phyloP scores from a whole-genome alignment of 305 asterid species.

The Solanum hybrid region DNA sequence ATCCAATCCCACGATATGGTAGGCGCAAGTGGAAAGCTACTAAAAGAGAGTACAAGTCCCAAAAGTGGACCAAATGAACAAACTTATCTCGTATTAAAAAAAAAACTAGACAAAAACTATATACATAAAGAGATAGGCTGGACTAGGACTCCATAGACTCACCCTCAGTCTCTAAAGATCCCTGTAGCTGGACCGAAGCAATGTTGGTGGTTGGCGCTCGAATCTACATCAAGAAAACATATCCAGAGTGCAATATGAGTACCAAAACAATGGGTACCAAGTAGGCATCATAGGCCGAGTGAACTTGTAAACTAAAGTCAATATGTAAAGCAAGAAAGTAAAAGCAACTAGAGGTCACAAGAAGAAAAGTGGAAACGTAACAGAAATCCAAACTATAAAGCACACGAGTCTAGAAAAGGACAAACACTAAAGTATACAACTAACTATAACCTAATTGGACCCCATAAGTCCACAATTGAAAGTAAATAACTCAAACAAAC shows the following conservation, averaged over 20 bases:
- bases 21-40: too few species aligned
- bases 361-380: not conserved
- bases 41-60: too few species aligned
- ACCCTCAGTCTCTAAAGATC: not conserved
- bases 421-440: not conserved
- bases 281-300: not conserved
- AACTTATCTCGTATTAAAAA: too few species aligned
- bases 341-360: not conserved
- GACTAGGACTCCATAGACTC: not conserved
- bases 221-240: not conserved
- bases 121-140: not conserved
- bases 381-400: not conserved
- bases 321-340: not conserved
- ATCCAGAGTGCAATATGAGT: not conserved
- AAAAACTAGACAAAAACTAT: not conserved
- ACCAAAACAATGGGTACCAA: not conserved
- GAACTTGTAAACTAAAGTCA: not conserved
- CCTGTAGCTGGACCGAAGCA: not conserved
- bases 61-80: too few species aligned
- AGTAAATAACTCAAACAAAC: not conserved
- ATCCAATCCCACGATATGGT: too few species aligned
- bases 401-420: not conserved
- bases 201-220: not conserved
- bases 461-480: not conserved
- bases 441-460: not conserved